A percentile compares a stretch with the other conserved stretches of the same genome.
Evolutionary conservation across 192 early-diverging fungal genomes (phyloP).

Genomic region (Geranomyces variabilis): DNA sequence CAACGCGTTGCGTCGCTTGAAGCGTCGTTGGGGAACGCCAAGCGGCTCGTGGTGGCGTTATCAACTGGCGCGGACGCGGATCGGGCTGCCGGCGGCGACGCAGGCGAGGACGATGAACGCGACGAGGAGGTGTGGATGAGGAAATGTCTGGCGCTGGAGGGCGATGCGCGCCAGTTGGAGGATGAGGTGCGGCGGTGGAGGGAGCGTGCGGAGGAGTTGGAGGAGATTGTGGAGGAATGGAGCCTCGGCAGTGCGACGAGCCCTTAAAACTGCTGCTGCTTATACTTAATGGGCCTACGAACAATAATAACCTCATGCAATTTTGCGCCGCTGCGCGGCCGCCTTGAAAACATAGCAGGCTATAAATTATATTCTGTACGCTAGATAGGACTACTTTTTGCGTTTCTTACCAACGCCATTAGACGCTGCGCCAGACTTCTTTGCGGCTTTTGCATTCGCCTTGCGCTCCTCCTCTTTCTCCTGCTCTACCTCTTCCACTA

Average conservation of each 20-base stretch:
- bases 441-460: too few relatives aligned
- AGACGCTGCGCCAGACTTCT: too few relatives aligned
- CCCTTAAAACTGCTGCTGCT: too few relatives aligned
- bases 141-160: background rate
- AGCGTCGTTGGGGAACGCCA: conserved; percentile 12
- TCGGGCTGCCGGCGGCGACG: conserved; percentile 2
- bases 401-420: too few relatives aligned
- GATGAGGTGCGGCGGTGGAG: conserved; percentile 21
- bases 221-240: conserved; percentile 30
- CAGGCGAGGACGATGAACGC: background rate
- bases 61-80: conserved; percentile 9
- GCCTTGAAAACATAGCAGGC: too few relatives aligned
- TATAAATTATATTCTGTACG: too few relatives aligned
- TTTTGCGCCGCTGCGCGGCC: too few relatives aligned
- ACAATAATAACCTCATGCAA: too few relatives aligned
- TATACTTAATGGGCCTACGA: too few relatives aligned
- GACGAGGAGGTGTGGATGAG: conserved; percentile 2
- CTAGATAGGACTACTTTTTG: too few relatives aligned
- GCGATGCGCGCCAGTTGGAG: conserved; percentile 3
- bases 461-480: background rate
- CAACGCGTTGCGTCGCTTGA: conserved; percentile 17
- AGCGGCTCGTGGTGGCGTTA: conserved; percentile 14
- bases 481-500: background rate
- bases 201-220: conserved; percentile 30
- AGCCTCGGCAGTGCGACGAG: background rate